Conservation (phyloP, 176 grass and related monocot species). For the Oryza glaberrima region DNA sequence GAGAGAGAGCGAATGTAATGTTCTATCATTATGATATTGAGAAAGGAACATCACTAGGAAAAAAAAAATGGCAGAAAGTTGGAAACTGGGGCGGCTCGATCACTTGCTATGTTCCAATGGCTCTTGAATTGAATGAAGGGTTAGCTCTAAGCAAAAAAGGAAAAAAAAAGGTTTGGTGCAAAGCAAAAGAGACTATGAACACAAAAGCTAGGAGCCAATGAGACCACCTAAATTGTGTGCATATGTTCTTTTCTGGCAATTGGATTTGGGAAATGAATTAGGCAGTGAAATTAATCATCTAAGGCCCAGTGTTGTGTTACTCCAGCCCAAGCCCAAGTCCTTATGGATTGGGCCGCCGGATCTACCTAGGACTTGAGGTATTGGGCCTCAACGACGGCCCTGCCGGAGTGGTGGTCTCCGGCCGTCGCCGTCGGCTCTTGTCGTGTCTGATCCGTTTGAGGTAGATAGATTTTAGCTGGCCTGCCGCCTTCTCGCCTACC, state of each 20-base stretch:
- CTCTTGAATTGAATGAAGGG: slow-evolving; percentile 63
- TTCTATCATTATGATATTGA: slow-evolving; percentile 37
- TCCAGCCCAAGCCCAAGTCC: not conserved
- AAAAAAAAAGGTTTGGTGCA: slow-evolving; percentile 36
- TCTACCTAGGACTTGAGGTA: not conserved
- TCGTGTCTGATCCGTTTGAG: slow-evolving; percentile 35
- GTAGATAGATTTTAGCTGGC: not conserved
- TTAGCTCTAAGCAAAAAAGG: not conserved
- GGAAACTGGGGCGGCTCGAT: slow-evolving; percentile 23
- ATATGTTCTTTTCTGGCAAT: slow-evolving; percentile 1
- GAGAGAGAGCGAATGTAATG: slow-evolving; percentile 33
- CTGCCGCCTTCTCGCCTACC: not conserved
- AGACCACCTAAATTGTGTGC: too few relatives aligned
- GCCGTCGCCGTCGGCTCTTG: not conserved
- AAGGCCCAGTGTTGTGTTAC: not conserved
- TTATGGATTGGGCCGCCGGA: not conserved
- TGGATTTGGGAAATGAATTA: slow-evolving; percentile 41
- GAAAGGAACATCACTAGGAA: slow-evolving; percentile 35
- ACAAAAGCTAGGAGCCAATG: not conserved
- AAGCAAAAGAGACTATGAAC: slow-evolving; percentile 10
- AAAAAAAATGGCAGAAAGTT: slow-evolving; percentile 26
- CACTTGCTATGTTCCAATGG: slow-evolving; percentile 38
- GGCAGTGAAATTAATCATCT: slow-evolving; percentile 32
- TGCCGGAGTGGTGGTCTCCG: not conserved
- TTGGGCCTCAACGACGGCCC: not conserved